Evolutionary conservation across 2,329 filamentous ascomycete species (phyloP).

Genomic region (Verticillium dahliae): DNA sequence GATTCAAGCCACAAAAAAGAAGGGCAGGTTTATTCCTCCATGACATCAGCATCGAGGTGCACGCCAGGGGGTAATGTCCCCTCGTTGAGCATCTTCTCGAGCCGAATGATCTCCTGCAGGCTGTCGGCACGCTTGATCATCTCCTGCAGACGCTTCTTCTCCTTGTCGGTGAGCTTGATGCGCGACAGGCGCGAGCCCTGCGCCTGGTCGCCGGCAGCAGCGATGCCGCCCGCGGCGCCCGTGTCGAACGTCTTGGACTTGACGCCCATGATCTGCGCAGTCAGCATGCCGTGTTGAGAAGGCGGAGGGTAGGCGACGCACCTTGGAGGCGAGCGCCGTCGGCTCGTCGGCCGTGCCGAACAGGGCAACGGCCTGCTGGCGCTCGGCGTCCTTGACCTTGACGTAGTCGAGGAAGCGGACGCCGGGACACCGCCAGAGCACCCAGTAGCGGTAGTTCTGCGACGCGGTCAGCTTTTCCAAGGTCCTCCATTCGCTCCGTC

Average conservation of each 20-base stretch:
- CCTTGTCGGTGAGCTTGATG: conserved; percentile 80
- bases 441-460: conserved; percentile 87
- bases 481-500: background rate
- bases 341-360: conserved; percentile 78
- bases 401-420: conserved; percentile 89
- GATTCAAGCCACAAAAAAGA: background rate
- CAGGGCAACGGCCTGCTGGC: conserved; percentile 66
- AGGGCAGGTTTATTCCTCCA: conserved; percentile 47
- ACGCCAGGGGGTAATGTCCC: conserved; percentile 73
- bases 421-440: conserved; percentile 78
- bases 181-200: conserved; percentile 60
- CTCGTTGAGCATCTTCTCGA: conserved; percentile 91
- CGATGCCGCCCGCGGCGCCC: conserved; percentile 33
- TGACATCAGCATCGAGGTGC: conserved; percentile 44
- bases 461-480: conserved; percentile 3
- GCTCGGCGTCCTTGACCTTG: conserved; percentile 85
- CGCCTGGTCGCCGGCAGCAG: conserved; percentile 19
- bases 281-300: background rate
- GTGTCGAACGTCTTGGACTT: conserved; percentile 73
- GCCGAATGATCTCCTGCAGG: conserved; percentile 77
- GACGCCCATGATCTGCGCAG: conserved; percentile 66
- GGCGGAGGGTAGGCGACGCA: conserved; percentile 19
- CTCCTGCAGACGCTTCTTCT: conserved; percentile 78
- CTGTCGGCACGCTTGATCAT: conserved; percentile 85
- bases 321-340: conserved; percentile 70